Evolutionary conservation across 805 yeast species (phyloP).

Genomic region (Metschnikowia noctiluminum): DNA sequence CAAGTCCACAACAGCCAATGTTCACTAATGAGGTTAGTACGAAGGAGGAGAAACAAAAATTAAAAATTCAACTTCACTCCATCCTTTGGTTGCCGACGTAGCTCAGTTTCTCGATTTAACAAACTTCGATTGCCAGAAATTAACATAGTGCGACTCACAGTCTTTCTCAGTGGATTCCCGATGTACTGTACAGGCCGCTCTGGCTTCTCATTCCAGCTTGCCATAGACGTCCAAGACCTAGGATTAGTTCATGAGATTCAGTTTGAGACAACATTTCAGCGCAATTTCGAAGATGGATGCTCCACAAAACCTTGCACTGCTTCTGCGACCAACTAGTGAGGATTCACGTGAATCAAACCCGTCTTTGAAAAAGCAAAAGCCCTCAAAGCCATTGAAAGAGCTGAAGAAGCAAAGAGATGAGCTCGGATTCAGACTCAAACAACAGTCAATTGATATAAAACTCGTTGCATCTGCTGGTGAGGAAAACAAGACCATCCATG

Average conservation of each 20-base stretch:
- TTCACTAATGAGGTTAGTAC: too few relatives aligned
- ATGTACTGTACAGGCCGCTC: too few relatives aligned
- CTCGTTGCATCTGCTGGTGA: slow-evolving; percentile 39
- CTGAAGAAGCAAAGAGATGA: slow-evolving; percentile 34
- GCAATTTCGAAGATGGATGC: background rate
- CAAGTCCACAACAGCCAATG: too few relatives aligned
- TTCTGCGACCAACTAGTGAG: background rate
- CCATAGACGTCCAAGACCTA: too few relatives aligned
- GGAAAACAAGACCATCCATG: slow-evolving; percentile 38
- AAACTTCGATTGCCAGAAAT: too few relatives aligned
- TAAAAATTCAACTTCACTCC: too few relatives aligned
- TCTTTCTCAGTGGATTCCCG: too few relatives aligned
- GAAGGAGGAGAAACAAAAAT: too few relatives aligned
- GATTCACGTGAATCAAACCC: background rate
- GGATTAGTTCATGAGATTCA: background rate
- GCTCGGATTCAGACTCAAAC: slow-evolving; percentile 46
- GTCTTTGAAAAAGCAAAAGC: slow-evolving; percentile 2
- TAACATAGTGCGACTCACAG: too few relatives aligned
- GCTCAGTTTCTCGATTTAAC: too few relatives aligned
- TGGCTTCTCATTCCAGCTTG: too few relatives aligned
- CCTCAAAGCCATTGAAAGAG: slow-evolving; percentile 9
- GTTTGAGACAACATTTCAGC: background rate
- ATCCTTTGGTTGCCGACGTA: too few relatives aligned
- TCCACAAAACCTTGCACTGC: background rate
- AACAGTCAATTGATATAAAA: slow-evolving; percentile 44